These are phyloP conservation scores for Penicillium sp. DNA, from an alignment of 2,329 filamentous ascomycete genomes.

Conservation along the genomic window DNA sequence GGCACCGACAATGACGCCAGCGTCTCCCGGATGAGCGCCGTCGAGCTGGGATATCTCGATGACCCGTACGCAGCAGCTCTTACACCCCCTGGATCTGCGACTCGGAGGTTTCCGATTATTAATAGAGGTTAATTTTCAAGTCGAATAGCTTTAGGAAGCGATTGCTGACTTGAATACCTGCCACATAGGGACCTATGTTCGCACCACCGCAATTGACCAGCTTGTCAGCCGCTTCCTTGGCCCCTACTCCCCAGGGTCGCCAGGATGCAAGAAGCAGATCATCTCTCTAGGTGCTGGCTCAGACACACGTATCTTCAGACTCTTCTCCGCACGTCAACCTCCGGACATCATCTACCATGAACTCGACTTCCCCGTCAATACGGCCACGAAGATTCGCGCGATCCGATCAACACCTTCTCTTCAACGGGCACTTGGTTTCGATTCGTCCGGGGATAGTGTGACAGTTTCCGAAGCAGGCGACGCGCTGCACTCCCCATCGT, in stretches of 20 bases:
- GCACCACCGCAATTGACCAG: conserved; percentile 74
- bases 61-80: conserved; percentile 74
- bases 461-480: conserved; percentile 37
- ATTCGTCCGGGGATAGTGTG: conserved; percentile 28
- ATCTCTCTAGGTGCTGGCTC: conserved; percentile 90
- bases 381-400: conserved; percentile 57
- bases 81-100: conserved; percentile 47
- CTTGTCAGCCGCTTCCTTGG: conserved; percentile 69
- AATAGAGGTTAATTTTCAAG: conserved; percentile 63
- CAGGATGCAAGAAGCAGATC: conserved; percentile 57
- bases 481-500: conserved; percentile 44
- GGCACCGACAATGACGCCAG: conserved; percentile 89
- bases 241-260: conserved; percentile 22
- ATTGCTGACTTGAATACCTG: background rate
- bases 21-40: conserved; percentile 80
- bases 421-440: conserved; percentile 29
- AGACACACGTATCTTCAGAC: conserved; percentile 79
- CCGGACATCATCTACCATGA: conserved; percentile 73
- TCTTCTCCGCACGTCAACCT: conserved; percentile 50
- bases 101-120: conserved; percentile 78
- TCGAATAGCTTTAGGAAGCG: conserved; percentile 3
- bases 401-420: conserved; percentile 34
- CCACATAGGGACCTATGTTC: conserved; percentile 75
- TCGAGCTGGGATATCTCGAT: conserved; percentile 74
- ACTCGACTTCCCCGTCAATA: conserved; percentile 77